Evolutionary conservation across 352 stramenopile species (phyloP).

Genomic region (Peronospora farinosa): DNA sequence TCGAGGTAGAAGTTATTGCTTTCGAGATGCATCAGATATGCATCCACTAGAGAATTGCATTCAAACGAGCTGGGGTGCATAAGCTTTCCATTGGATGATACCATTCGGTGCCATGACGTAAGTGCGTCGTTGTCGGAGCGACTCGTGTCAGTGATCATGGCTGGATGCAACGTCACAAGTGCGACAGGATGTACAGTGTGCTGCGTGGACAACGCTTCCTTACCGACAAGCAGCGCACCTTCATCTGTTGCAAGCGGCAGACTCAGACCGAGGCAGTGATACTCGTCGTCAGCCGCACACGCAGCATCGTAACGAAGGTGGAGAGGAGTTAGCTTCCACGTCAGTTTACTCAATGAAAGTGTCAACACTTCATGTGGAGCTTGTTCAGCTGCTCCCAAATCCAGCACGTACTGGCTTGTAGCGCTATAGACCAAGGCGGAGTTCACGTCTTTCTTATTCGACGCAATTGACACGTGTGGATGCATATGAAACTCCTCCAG

Average conservation of each 20-base stretch:
- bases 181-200: slow-evolving; percentile 10
- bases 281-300: slow-evolving; percentile 21
- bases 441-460: slow-evolving; percentile 12
- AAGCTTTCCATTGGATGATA: slow-evolving; percentile 22
- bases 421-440: slow-evolving; percentile 29
- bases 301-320: slow-evolving; percentile 16
- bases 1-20: slow-evolving; percentile 31
- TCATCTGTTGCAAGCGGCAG: slow-evolving; percentile 22
- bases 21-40: slow-evolving; percentile 31
- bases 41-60: slow-evolving; percentile 32
- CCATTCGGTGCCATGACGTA: slow-evolving; percentile 29
- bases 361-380: slow-evolving; percentile 27
- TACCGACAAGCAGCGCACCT: slow-evolving; percentile 27
- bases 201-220: slow-evolving; percentile 23
- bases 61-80: slow-evolving; percentile 18
- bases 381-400: slow-evolving; percentile 1
- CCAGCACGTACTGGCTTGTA: slow-evolving; percentile 14
- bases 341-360: slow-evolving; percentile 41
- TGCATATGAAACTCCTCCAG: slow-evolving; percentile 19
- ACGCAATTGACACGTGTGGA: slow-evolving; percentile 17
- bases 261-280: slow-evolving; percentile 32
- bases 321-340: slow-evolving; percentile 30
- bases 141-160: slow-evolving; percentile 19
- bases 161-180: slow-evolving; percentile 20
- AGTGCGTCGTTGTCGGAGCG: slow-evolving; percentile 9